Conservation (phyloP, 1,284 basidiomycete species). For the Fomitiporia mediterranea region DNA sequence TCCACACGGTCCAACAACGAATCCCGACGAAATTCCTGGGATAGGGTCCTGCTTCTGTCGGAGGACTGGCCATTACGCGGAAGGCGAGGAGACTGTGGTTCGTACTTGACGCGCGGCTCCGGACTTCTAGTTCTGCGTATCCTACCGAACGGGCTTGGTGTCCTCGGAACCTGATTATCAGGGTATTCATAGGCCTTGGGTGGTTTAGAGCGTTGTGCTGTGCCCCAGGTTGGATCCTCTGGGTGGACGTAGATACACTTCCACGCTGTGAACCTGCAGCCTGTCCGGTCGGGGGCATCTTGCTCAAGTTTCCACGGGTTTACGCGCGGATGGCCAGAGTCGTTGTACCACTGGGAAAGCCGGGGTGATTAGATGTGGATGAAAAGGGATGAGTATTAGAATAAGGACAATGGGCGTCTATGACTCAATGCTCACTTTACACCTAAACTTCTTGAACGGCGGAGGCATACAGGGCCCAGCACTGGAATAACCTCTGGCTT, state of each 20-base stretch:
- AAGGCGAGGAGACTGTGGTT: conserved; percentile 2
- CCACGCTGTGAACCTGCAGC: background rate
- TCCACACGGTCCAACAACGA: too few species aligned
- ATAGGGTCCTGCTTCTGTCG: background rate
- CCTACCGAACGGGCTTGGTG: conserved; percentile 6
- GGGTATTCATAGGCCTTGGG: background rate
- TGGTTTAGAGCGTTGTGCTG: background rate
- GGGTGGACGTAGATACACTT: conserved; percentile 13
- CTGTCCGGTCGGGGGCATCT: background rate
- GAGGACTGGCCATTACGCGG: background rate
- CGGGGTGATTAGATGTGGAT: background rate
- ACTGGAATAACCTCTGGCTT: background rate
- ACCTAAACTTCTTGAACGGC: background rate
- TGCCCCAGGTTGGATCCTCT: conserved; percentile 5
- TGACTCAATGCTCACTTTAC: background rate
- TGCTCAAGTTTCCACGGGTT: conserved; percentile 6
- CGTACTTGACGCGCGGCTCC: conserved; percentile 8
- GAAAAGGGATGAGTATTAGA: background rate
- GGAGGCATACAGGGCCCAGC: background rate
- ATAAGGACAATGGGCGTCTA: background rate
- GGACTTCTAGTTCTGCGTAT: background rate
- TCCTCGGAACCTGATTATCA: background rate
- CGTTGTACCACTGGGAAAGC: conserved; percentile 17
- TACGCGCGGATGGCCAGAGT: conserved; percentile 12
- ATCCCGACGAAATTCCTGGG: background rate